Conservation (phyloP, 1,284 basidiomycete species). For the Sphaerobolus stellatus region DNA sequence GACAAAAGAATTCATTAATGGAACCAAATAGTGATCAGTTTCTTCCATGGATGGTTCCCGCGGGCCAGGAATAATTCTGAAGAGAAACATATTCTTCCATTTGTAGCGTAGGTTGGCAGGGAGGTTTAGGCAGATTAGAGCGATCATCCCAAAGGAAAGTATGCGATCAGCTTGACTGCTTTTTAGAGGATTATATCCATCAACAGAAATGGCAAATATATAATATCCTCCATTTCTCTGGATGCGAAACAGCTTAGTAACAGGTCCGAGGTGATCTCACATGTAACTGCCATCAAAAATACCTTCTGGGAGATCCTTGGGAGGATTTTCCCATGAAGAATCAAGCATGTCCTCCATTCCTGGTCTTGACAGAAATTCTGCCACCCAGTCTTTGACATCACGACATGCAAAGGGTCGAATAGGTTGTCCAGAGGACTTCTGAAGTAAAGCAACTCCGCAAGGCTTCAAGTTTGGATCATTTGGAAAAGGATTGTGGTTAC, state of each 20-base stretch:
- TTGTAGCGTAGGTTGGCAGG: conserved; percentile 26
- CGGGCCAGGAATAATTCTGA: conserved; percentile 29
- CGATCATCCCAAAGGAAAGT: conserved; percentile 33
- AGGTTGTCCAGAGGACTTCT: not conserved
- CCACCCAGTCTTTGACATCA: conserved; percentile 34
- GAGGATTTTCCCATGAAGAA: conserved; percentile 2
- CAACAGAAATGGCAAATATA: conserved; percentile 31
- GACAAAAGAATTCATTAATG: conserved; percentile 30
- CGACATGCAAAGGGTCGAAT: conserved; percentile 20
- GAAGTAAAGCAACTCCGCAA: not conserved
- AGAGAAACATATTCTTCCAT: conserved; percentile 27
- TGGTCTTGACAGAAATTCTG: conserved; percentile 21
- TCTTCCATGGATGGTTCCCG: conserved; percentile 21
- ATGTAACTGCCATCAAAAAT: conserved; percentile 32
- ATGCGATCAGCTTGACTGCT: conserved; percentile 32
- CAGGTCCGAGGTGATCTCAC: conserved; percentile 25
- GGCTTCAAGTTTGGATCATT: not conserved
- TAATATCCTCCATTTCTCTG: conserved; percentile 19
- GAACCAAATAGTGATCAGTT: conserved; percentile 30
- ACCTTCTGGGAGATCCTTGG: conserved; percentile 18
- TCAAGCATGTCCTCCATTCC: conserved; percentile 25
- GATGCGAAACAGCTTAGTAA: conserved; percentile 23
- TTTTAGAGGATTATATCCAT: conserved; percentile 40
- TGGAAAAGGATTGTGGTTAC: not conserved
- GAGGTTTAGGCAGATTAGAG: conserved; percentile 31